These are phyloP conservation scores for Plantago ovata DNA, from an alignment of 257 asterid species.

Conservation along the genomic window DNA sequence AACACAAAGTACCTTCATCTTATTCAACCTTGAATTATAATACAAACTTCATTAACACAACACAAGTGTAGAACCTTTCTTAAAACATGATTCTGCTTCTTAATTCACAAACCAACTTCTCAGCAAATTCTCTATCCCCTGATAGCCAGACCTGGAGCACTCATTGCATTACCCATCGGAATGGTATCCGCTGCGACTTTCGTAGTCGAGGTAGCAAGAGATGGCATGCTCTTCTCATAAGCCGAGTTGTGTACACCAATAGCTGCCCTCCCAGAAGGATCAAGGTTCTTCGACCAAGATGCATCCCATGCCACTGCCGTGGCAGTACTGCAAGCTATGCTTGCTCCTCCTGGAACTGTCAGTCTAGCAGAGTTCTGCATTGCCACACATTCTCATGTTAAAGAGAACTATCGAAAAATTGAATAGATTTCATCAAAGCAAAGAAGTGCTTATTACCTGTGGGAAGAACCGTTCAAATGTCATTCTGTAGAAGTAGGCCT, in stretches of 20 bases:
- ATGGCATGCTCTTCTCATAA: conserved; percentile 35
- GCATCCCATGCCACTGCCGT: conserved; percentile 87
- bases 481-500: conserved; percentile 86
- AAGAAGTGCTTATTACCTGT: conserved; percentile 47
- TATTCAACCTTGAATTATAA: neutral
- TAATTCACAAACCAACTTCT: neutral
- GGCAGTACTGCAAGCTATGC: conserved; percentile 89
- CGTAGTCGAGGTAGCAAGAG: conserved; percentile 26
- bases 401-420: neutral
- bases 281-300: conserved; percentile 83
- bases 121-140: conserved; percentile 34
- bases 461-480: conserved; percentile 94
- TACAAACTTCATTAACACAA: neutral
- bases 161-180: conserved; percentile 32
- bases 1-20: neutral
- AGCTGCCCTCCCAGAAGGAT: conserved; percentile 96
- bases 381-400: neutral
- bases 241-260: conserved; percentile 81
- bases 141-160: conserved; percentile 53
- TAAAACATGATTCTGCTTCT: conserved; percentile 13
- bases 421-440: neutral
- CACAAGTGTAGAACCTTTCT: conserved; percentile 3
- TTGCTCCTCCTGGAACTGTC: conserved; percentile 90
- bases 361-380: conserved; percentile 73
- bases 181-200: conserved; percentile 34